These are phyloP conservation scores for Lasiodiplodia citricola DNA, from an alignment of 2,329 filamentous ascomycete genomes.

Conservation along the genomic window DNA sequence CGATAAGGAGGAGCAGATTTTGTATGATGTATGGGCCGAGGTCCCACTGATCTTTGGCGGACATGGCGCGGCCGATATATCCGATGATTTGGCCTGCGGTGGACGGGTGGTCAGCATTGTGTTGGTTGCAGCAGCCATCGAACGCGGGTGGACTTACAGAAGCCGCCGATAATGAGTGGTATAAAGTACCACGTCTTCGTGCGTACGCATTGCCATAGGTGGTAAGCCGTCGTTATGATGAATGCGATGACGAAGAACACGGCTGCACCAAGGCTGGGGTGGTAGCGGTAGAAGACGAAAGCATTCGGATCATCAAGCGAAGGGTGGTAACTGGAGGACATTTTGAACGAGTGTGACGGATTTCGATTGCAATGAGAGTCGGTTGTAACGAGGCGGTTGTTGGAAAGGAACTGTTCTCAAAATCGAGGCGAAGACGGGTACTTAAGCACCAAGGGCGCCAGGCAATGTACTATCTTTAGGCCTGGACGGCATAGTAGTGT, in stretches of 20 bases:
- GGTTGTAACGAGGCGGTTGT: not conserved
- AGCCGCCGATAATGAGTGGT: conserved; percentile 56
- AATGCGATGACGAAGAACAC: conserved; percentile 39
- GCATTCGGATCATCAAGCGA: not conserved
- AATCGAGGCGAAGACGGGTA: too few species aligned
- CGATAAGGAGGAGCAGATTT: conserved; percentile 51
- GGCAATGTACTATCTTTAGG: too few species aligned
- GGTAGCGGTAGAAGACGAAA: conserved; percentile 37
- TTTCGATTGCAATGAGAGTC: not conserved
- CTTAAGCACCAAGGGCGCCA: too few species aligned
- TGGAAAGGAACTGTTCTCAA: not conserved
- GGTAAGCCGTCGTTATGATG: conserved; percentile 38
- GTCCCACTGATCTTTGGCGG: conserved; percentile 39
- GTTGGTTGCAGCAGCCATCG: not conserved
- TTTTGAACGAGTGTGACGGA: not conserved
- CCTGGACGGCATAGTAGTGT: too few species aligned
- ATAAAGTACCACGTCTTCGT: conserved; percentile 58
- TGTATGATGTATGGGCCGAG: conserved; percentile 51
- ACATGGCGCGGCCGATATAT: conserved; percentile 54
- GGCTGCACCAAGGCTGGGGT: conserved; percentile 37
- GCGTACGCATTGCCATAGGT: conserved; percentile 45
- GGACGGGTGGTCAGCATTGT: not conserved
- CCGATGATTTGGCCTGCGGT: conserved; percentile 55
- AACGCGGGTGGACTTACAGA: conserved; percentile 42
- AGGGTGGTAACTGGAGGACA: not conserved